phyloP scores from a whole-genome alignment of 768 basidiomycete genomes.

The Suillus ampliporus region DNA sequence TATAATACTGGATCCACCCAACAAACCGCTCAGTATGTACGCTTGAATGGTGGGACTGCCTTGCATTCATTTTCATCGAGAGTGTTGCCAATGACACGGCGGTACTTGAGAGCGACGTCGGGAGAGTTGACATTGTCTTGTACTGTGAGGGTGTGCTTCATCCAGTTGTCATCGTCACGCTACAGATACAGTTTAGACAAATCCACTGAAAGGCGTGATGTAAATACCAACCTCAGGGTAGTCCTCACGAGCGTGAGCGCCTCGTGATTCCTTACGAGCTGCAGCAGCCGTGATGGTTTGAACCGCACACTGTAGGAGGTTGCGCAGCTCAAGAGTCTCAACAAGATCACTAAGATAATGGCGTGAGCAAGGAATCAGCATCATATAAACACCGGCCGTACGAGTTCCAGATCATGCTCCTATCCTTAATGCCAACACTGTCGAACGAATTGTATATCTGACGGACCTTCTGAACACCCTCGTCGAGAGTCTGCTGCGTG shows the following conservation, averaged over 20 bases:
- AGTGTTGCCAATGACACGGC: conserved; percentile 82
- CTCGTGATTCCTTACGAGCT: conserved; percentile 96
- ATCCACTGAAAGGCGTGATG: not conserved
- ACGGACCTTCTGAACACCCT: conserved; percentile 88
- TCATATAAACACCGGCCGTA: conserved; percentile 45
- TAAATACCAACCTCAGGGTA: conserved; percentile 77
- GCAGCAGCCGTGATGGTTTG: conserved; percentile 95
- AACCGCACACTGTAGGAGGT: conserved; percentile 92
- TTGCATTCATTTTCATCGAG: conserved; percentile 98
- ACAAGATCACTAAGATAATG: conserved; percentile 78
- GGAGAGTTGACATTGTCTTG: conserved; percentile 77
- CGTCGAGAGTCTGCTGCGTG: conserved; percentile 87
- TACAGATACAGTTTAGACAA: conserved; percentile 32
- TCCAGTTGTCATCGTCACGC: conserved; percentile 94
- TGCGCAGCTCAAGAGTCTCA: conserved; percentile 96
- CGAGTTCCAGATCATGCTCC: conserved; percentile 99
- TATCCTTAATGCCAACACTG: conserved; percentile 95
- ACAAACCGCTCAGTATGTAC: conserved; percentile 68
- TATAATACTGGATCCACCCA: not conserved
- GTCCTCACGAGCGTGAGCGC: conserved; percentile 98
- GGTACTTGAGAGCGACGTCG: conserved; percentile 89
- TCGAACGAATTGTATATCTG: conserved; percentile 88
- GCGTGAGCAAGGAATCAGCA: conserved; percentile 15
- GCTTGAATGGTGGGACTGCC: conserved; percentile 96
- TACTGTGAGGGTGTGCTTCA: conserved; percentile 97